These are phyloP conservation scores for Hymenoscyphus linearis DNA, from an alignment of 2,329 filamentous ascomycete species.

Conservation along the genomic window DNA sequence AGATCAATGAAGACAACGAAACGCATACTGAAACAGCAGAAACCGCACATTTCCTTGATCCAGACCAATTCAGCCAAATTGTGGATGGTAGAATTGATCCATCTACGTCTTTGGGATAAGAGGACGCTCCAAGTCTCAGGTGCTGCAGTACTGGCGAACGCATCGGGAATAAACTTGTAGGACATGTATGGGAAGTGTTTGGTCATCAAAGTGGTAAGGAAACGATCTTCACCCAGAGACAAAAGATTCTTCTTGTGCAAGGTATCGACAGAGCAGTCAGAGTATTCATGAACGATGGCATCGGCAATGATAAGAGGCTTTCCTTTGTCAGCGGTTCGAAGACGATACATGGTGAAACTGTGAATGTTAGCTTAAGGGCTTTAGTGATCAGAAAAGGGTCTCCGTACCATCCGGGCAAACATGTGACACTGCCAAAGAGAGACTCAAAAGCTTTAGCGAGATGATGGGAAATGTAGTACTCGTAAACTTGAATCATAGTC, in stretches of 20 bases:
- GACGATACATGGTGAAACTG: slow-evolving; percentile 98
- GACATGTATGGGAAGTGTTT: slow-evolving; percentile 95
- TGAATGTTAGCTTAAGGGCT: slow-evolving; percentile 33
- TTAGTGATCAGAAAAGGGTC: not conserved
- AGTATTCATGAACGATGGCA: slow-evolving; percentile 80
- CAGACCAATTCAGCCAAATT: slow-evolving; percentile 88
- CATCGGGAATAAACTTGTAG: slow-evolving; percentile 93
- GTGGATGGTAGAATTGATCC: slow-evolving; percentile 99
- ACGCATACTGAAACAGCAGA: slow-evolving; percentile 98
- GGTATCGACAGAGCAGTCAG: slow-evolving; percentile 84
- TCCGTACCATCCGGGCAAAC: slow-evolving; percentile 93
- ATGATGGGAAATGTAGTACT: slow-evolving; percentile 99
- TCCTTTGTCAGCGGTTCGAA: slow-evolving; percentile 88
- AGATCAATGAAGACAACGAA: slow-evolving; percentile 95
- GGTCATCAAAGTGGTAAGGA: slow-evolving; percentile 94
- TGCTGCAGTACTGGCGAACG: slow-evolving; percentile 87
- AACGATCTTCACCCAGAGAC: slow-evolving; percentile 94
- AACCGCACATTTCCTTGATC: slow-evolving; percentile 91
- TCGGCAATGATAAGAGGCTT: slow-evolving; percentile 93
- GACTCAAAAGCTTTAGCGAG: slow-evolving; percentile 96
- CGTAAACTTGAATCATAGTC: slow-evolving; percentile 99
- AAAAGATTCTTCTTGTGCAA: slow-evolving; percentile 91
- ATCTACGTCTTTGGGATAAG: slow-evolving; percentile 94
- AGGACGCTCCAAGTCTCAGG: slow-evolving; percentile 92
- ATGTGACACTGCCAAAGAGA: slow-evolving; percentile 95